These are phyloP conservation scores for Epicoccum sorghinum DNA, from an alignment of 2,329 filamentous ascomycete species.

Conservation along the genomic window DNA sequence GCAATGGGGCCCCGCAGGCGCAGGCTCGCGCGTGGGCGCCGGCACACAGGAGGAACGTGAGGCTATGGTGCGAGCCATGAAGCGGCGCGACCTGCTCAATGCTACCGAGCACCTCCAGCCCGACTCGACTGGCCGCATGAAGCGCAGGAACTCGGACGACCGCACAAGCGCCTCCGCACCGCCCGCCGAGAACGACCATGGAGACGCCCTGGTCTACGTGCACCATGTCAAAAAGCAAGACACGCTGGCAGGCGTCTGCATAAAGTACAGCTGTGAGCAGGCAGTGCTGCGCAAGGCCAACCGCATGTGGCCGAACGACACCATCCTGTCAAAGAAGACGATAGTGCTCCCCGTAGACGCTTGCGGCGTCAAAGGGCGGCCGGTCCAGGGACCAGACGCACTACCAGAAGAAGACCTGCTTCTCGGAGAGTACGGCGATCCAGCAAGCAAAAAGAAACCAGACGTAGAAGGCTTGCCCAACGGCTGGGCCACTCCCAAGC, in stretches of 20 bases:
- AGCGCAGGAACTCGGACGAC: constrained; percentile 74
- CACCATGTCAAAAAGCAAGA: constrained; percentile 84
- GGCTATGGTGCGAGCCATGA: constrained; percentile 55
- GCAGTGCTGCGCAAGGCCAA: constrained; percentile 86
- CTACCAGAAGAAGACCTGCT: constrained; percentile 49
- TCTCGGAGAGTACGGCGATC: constrained; percentile 37
- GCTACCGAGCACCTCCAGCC: constrained; percentile 49
- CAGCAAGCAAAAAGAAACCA: constrained; percentile 22
- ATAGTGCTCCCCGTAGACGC: constrained; percentile 88
- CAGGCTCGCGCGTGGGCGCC: constrained; percentile 48
- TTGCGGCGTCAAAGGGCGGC: constrained; percentile 80
- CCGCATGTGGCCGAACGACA: constrained; percentile 92
- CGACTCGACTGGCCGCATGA: constrained; percentile 58
- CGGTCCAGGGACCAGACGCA: constrained; percentile 47
- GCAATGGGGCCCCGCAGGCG: constrained; percentile 55
- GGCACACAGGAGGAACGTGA: constrained; percentile 56
- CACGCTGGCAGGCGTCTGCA: constrained; percentile 87
- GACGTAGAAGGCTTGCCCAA: constrained; percentile 39
- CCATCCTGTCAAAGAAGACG: constrained; percentile 80
- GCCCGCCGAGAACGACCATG: constrained; percentile 64
- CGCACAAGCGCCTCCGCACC: constrained; percentile 53
- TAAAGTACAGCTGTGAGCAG: constrained; percentile 86
- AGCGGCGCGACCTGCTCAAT: constrained; percentile 55
- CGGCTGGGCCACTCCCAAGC: constrained; percentile 47
- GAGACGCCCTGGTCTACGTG: constrained; percentile 85